Conservation (phyloP, 495 filamentous ascomycete species). For the Aspergillus diversus region DNA sequence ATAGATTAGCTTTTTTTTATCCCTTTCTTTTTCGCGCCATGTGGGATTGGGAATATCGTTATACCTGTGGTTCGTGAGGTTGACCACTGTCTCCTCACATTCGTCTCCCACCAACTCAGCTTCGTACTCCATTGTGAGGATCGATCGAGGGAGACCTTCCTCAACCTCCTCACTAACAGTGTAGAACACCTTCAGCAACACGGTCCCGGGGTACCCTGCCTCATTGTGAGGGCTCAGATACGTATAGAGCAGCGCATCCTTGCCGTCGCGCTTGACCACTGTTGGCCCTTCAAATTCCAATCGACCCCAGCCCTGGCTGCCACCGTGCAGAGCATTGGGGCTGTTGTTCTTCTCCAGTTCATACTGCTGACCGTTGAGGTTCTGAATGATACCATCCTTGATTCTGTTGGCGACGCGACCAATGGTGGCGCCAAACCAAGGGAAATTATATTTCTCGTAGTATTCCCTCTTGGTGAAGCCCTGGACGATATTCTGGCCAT, state of each 20-base stretch:
- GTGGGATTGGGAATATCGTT: slow-evolving; percentile 19
- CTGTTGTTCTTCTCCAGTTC: slow-evolving; percentile 73
- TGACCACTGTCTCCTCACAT: slow-evolving; percentile 83
- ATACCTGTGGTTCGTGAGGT: slow-evolving; percentile 94
- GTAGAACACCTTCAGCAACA: slow-evolving; percentile 79
- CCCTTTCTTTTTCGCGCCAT: neutral
- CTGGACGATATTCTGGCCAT: slow-evolving; percentile 81
- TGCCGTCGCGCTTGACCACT: slow-evolving; percentile 66
- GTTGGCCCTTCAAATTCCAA: slow-evolving; percentile 76
- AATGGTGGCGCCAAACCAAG: slow-evolving; percentile 91
- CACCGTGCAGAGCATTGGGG: slow-evolving; percentile 82
- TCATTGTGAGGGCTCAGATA: slow-evolving; percentile 76
- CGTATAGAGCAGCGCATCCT: slow-evolving; percentile 75
- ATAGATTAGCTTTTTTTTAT: neutral
- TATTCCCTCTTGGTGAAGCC: slow-evolving; percentile 73
- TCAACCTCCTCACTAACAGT: slow-evolving; percentile 68
- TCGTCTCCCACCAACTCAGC: slow-evolving; percentile 75
- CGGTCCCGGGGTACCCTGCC: slow-evolving; percentile 83
- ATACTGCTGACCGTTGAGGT: slow-evolving; percentile 74
- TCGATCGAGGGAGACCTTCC: slow-evolving; percentile 53
- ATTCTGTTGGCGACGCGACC: slow-evolving; percentile 91
- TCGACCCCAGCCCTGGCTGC: slow-evolving; percentile 82
- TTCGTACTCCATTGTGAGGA: slow-evolving; percentile 87
- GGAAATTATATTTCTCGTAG: slow-evolving; percentile 73
- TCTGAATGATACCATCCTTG: slow-evolving; percentile 67